Evolutionary conservation across 2,329 filamentous ascomycete species (phyloP).

Genomic region (Fusarium buxicola): DNA sequence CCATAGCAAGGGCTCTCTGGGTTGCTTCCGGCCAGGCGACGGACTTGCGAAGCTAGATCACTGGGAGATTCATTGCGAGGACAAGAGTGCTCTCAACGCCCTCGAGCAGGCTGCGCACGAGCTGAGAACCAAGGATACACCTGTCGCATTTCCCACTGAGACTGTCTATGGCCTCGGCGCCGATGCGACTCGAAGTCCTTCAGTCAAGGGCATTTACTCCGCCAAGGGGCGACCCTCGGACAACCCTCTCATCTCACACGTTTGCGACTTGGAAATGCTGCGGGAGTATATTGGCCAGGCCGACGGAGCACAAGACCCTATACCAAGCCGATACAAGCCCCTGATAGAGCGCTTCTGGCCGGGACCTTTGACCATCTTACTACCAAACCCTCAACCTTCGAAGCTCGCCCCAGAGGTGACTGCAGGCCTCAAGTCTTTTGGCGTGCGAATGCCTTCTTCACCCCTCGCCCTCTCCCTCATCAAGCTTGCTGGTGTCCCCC

Average conservation of each 20-base stretch:
- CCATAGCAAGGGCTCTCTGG: conserved; percentile 48
- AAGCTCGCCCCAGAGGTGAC: conserved; percentile 91
- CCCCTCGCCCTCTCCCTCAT: conserved; percentile 91
- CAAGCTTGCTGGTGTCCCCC: conserved; percentile 77
- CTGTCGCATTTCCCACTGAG: conserved; percentile 96
- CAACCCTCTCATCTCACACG: conserved; percentile 94
- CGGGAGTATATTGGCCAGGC: conserved; percentile 66
- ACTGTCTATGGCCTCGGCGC: conserved; percentile 98
- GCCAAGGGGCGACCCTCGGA: conserved; percentile 92
- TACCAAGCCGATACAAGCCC: conserved; percentile 81
- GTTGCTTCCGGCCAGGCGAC: conserved; percentile 48
- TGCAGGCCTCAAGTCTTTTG: conserved; percentile 85
- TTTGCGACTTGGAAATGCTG: conserved; percentile 84
- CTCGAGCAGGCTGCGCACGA: conserved; percentile 74
- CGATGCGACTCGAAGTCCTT: conserved; percentile 85
- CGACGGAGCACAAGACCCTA: conserved; percentile 50
- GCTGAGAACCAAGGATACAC: conserved; percentile 73
- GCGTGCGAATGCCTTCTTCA: conserved; percentile 88
- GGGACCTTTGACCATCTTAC: conserved; percentile 89
- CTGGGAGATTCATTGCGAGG: conserved; percentile 55
- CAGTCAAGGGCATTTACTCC: conserved; percentile 91
- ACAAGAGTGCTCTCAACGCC: conserved; percentile 49
- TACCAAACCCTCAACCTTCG: conserved; percentile 78
- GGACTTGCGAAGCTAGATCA: conserved; percentile 52
- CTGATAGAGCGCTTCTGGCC: conserved; percentile 92